Conservation (phyloP, 208 protist species). For the Wallacemonas sp. region DNA sequence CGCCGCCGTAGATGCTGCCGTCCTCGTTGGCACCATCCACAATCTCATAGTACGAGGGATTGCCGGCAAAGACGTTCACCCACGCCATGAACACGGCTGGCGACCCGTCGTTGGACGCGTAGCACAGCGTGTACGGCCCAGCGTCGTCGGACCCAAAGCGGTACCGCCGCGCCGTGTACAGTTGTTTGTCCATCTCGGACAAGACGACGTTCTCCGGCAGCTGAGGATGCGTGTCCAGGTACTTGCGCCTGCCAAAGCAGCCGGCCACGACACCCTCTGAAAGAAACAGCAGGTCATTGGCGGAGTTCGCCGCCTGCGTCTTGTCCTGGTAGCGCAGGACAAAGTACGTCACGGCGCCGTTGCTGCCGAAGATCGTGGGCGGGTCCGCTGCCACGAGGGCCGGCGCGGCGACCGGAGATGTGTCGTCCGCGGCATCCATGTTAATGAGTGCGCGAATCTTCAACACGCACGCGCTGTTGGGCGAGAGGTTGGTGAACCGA, state of each 20-base stretch:
- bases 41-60: constrained; percentile 72
- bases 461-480: constrained; percentile 42
- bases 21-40: constrained; percentile 35
- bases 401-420: constrained; percentile 6
- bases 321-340: constrained; percentile 43
- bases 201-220: constrained; percentile 24
- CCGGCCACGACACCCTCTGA: constrained; percentile 23
- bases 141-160: constrained; percentile 31
- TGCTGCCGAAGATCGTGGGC: constrained; percentile 47
- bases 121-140: constrained; percentile 63
- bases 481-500: constrained; percentile 60
- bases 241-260: constrained; percentile 9
- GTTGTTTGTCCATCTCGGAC: constrained; percentile 4
- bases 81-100: constrained; percentile 37
- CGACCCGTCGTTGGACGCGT: constrained; percentile 8
- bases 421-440: not conserved
- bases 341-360: constrained; percentile 32
- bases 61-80: constrained; percentile 65
- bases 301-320: constrained; percentile 3
- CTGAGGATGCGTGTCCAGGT: constrained; percentile 32
- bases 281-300: constrained; percentile 25
- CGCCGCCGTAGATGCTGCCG: constrained; percentile 39
- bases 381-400: constrained; percentile 57
- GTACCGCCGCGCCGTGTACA: constrained; percentile 32
- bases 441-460: constrained; percentile 43